Evolutionary conservation across 257 asterid species (phyloP).

Genomic region (Rhazya stricta): DNA sequence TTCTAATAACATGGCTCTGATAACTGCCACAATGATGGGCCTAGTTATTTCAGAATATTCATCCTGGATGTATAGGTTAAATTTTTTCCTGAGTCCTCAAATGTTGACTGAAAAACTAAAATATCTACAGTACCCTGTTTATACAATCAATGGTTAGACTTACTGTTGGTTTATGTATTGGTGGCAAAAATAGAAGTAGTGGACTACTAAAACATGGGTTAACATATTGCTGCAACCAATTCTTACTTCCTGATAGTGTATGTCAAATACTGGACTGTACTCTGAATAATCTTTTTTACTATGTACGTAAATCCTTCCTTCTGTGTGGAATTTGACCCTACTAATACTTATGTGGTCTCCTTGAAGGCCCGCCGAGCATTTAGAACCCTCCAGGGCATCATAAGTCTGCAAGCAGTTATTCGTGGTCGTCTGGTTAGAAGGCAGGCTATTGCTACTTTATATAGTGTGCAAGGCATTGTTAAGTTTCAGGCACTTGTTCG

Average conservation of each 20-base stretch:
- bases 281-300: background rate
- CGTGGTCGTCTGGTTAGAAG: constrained; percentile 41
- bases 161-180: background rate
- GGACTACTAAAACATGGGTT: background rate
- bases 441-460: constrained; percentile 39
- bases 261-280: too few species aligned
- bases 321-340: background rate
- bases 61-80: background rate
- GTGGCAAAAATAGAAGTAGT: background rate
- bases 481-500: constrained; percentile 41
- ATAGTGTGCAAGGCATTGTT: constrained; percentile 33
- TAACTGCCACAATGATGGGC: background rate
- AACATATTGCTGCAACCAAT: background rate
- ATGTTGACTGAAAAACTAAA: background rate
- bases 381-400: constrained; percentile 22
- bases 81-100: background rate
- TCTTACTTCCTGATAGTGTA: background rate
- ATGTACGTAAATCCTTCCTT: background rate
- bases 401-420: constrained; percentile 32
- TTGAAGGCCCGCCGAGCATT: constrained; percentile 36
- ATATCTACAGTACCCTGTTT: background rate
- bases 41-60: background rate
- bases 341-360: constrained; percentile 4
- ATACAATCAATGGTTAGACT: background rate
- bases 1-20: background rate